These are phyloP conservation scores for Aspergillus floridensis DNA, from an alignment of 2,329 filamentous ascomycete species.

Conservation along the genomic window DNA sequence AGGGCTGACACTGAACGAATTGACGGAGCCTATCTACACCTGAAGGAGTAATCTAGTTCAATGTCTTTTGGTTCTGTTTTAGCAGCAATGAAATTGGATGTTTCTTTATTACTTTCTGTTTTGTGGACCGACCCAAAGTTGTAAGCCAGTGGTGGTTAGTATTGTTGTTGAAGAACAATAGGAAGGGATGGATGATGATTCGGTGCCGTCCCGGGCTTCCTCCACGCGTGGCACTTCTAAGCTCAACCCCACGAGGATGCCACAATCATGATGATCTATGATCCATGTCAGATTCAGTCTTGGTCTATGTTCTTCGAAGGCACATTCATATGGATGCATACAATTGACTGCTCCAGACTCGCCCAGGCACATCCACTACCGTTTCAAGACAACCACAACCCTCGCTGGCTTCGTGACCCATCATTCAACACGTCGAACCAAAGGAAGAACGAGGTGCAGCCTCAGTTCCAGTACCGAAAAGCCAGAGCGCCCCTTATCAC, in stretches of 20 bases:
- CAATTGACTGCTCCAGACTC: background rate
- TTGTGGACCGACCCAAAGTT: background rate
- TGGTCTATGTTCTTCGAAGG: too few species aligned
- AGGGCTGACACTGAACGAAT: constrained; percentile 67
- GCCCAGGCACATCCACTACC: background rate
- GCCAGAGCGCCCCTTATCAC: background rate
- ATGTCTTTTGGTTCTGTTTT: constrained; percentile 3
- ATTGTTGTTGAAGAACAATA: constrained; percentile 23
- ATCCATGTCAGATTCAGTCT: background rate
- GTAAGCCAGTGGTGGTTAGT: background rate
- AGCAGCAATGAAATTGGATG: constrained; percentile 1
- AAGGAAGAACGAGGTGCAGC: background rate
- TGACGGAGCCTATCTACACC: constrained; percentile 73
- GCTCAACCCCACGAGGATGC: background rate
- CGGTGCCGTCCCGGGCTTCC: background rate
- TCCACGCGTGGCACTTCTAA: background rate
- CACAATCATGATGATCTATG: background rate
- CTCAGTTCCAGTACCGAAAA: background rate
- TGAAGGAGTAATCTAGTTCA: constrained; percentile 27
- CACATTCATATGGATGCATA: background rate
- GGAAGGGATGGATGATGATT: constrained; percentile 3
- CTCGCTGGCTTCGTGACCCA: background rate
- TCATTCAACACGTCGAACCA: background rate
- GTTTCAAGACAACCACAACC: background rate
- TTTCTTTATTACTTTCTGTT: background rate